Evolutionary conservation across 2,329 filamentous ascomycete genomes (phyloP).

Genomic region (Chaetomium globosum): DNA sequence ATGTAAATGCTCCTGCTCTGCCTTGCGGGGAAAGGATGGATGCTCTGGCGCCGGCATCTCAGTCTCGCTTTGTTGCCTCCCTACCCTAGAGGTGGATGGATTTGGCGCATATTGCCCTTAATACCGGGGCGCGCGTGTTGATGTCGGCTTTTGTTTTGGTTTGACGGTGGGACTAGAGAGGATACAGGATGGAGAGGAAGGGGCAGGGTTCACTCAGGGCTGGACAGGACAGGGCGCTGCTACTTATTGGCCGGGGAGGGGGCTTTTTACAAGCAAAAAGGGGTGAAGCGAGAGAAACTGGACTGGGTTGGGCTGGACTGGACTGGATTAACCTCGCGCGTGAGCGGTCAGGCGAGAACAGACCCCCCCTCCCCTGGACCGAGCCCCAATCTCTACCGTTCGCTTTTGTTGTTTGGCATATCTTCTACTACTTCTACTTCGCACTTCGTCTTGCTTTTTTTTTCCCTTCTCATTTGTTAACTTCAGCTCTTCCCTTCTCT

Average conservation of each 20-base stretch:
- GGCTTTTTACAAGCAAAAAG: constrained; percentile 3
- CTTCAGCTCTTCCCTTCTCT: not conserved
- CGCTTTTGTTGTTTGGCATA: constrained; percentile 7
- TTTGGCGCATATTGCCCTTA: not conserved
- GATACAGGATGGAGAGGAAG: not conserved
- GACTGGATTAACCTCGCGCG: not conserved
- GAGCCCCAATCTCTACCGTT: not conserved
- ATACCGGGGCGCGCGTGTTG: not conserved
- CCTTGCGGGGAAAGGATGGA: not conserved
- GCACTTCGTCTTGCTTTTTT: not conserved
- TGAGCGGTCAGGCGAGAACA: not conserved
- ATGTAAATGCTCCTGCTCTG: not conserved
- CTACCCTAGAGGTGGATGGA: not conserved
- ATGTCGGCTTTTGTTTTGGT: constrained; percentile 4
- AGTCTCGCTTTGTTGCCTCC: not conserved
- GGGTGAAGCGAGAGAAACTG: not conserved
- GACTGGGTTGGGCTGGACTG: not conserved
- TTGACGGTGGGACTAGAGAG: constrained; percentile 3
- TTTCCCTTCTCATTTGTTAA: not conserved
- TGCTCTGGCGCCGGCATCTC: not conserved
- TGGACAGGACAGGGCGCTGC: not conserved
- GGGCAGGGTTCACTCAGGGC: not conserved
- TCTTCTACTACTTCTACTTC: constrained; percentile 5
- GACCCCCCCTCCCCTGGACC: not conserved
- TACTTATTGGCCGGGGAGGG: not conserved